A percentile compares a stretch with the other conserved stretches of the same genome.
Conservation (phyloP, 257 asterid species). For the Apocynum venetum region DNA sequence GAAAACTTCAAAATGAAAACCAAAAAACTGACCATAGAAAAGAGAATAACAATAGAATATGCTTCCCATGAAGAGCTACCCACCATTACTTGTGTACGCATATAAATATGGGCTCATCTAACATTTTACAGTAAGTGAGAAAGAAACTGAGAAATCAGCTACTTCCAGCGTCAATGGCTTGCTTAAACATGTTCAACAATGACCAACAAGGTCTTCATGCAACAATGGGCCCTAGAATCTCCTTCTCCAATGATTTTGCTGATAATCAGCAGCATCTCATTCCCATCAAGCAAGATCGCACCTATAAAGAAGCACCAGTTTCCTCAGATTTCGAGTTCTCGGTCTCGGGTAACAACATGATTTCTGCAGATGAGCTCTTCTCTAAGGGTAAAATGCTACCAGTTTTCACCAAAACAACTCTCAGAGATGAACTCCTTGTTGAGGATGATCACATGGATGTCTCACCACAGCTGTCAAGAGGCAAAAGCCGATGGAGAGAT, state of each 20-base stretch:
- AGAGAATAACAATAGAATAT: neutral
- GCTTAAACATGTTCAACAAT: constrained; percentile 64
- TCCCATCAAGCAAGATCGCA: constrained; percentile 46
- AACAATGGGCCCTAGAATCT: constrained; percentile 69
- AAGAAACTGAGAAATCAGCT: neutral
- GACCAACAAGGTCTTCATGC: constrained; percentile 53
- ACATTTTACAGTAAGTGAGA: constrained; percentile 22
- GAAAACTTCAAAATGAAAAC: too few relatives aligned
- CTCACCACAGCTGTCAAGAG: constrained; percentile 27
- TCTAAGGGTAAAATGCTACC: constrained; percentile 68
- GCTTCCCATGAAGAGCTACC: neutral
- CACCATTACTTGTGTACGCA: neutral
- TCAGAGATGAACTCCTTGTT: constrained; percentile 63
- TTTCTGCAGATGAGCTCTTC: constrained; percentile 74
- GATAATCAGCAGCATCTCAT: constrained; percentile 44
- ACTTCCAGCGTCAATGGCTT: constrained; percentile 46
- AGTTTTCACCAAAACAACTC: constrained; percentile 42
- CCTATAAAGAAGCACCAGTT: constrained; percentile 76
- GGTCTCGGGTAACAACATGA: constrained; percentile 43
- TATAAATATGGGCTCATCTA: constrained; percentile 31
- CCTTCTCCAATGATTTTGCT: constrained; percentile 83
- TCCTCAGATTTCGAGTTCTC: constrained; percentile 78
- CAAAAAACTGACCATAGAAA: neutral
- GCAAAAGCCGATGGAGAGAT: constrained; percentile 62
- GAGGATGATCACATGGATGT: constrained; percentile 45